phyloP scores from a whole-genome alignment of 129 eudicot species.

The Dittrichia graveolens region DNA sequence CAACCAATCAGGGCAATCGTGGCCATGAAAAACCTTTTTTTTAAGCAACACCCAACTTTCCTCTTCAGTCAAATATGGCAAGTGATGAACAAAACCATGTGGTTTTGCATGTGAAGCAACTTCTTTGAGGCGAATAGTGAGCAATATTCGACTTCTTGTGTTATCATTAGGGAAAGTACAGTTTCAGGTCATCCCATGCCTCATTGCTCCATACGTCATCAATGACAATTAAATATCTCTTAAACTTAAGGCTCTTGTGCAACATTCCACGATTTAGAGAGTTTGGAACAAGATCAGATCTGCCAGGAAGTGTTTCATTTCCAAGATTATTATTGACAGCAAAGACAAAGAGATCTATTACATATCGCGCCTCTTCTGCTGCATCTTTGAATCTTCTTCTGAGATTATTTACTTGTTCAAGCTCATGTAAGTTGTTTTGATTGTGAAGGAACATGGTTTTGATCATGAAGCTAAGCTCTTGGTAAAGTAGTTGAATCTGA shows the following conservation, averaged over 20 bases:
- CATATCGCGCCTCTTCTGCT: conserved; percentile 15
- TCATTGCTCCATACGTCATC: conserved; percentile 41
- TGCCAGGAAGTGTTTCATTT: no score
- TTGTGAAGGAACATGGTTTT: conserved; percentile 8
- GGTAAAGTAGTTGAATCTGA: conserved; percentile 23
- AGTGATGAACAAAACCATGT: background rate
- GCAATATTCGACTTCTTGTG: conserved; percentile 28
- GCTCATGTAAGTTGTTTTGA: background rate
- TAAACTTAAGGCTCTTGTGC: conserved; percentile 12
- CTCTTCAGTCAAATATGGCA: conserved; percentile 7
- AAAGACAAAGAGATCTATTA: no score
- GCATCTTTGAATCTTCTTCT: background rate
- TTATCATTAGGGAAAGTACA: conserved; percentile 25
- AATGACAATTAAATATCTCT: conserved; percentile 36
- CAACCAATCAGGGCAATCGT: conserved; percentile 2
- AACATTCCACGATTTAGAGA: background rate
- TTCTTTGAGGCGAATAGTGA: conserved; percentile 24
- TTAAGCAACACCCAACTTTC: conserved; percentile 25
- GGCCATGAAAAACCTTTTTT: conserved; percentile 19
- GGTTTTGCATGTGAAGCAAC: conserved; percentile 22
- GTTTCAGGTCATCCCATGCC: conserved; percentile 30
- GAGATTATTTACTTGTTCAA: background rate
- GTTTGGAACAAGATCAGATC: no score
- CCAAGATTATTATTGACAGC: background rate
- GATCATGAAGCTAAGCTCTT: conserved; percentile 6